phyloP scores from a whole-genome alignment of 495 filamentous ascomycete species.

The Penicillium nucicola region DNA sequence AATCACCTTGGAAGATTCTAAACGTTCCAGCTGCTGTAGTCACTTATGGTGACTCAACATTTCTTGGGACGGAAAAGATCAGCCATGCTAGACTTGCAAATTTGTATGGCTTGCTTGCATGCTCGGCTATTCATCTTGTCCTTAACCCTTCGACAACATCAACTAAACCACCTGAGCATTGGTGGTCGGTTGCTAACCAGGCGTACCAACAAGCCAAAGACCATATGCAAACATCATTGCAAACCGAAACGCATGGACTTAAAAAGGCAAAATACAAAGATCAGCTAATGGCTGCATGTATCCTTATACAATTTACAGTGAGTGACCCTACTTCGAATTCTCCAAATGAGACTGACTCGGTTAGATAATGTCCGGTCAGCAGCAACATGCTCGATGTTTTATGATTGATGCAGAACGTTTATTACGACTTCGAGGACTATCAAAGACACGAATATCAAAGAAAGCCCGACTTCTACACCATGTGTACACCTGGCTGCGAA shows the following conservation, averaged over 20 bases:
- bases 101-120: conserved; percentile 29
- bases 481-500: conserved; percentile 35
- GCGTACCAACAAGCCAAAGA: conserved; percentile 29
- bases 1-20: conserved; percentile 33
- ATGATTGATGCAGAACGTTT: conserved; percentile 34
- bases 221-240: conserved; percentile 31
- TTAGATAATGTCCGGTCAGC: conserved; percentile 32
- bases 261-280: conserved; percentile 41
- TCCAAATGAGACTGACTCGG: background rate
- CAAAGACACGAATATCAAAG: conserved; percentile 32
- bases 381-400: conserved; percentile 31
- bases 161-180: conserved; percentile 18
- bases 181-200: conserved; percentile 21
- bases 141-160: conserved; percentile 10
- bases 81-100: conserved; percentile 34
- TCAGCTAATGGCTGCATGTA: conserved; percentile 36
- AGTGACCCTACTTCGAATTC: background rate
- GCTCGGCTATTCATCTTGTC: conserved; percentile 27
- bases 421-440: conserved; percentile 26
- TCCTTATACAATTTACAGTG: conserved; percentile 32
- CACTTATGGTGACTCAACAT: conserved; percentile 29
- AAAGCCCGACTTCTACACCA: conserved; percentile 34
- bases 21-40: conserved; percentile 31
- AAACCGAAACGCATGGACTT: conserved; percentile 23
- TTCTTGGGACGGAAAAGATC: conserved; percentile 24